Evolutionary conservation across 2,329 filamentous ascomycete species (phyloP), one percentile per base, ranked within the genome.

Genomic region (Fusarium circinatum): DNA sequence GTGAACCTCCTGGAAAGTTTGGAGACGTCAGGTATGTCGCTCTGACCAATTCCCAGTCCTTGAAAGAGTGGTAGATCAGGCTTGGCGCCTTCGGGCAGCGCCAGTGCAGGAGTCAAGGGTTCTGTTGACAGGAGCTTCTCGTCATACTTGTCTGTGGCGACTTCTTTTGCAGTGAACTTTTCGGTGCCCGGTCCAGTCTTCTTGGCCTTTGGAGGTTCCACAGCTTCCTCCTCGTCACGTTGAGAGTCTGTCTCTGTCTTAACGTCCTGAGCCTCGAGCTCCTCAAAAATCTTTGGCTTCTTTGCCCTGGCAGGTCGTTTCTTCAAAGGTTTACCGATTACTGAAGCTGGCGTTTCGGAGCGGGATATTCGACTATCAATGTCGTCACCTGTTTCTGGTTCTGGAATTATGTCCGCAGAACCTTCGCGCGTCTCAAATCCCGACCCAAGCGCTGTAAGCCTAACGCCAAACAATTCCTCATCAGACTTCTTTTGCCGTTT

Each of bases 401-500:
- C 87, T 6, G 83, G 84, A 55, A 87, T 76, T 32, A 85, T 84
- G 62, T 91, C 88, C 57, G 88, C 85, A 20, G 88, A 84, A 30
- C 86, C 83, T 47, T 86, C 78, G 73, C 84, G 80, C 32, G 85
- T 82, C 22, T 85, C 84, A 58, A 87, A 84, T 38, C 87, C 86
- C 36, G 84, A 82, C 61, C 88, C 87, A 28, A 89, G 84, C 63
- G 85, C 86, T 57, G 86, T 85, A 28, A 89, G 85, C 39, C 87
- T 89, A 49, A 93, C 85, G 20, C 89, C 91, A 78, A 95, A 95
- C 10, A 96, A 86, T 76, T 94, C 93, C 76, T 96, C 93, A 65
- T 95, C 93, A 1, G 87, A 87, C 80, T 94, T 94, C 84, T 95
- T 96, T 77, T 92, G 93, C 55, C 94, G 90, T 82, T 97, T 96